Evolutionary conservation across 805 yeast genomes (phyloP).

Genomic region (Barnettozyma populi): DNA sequence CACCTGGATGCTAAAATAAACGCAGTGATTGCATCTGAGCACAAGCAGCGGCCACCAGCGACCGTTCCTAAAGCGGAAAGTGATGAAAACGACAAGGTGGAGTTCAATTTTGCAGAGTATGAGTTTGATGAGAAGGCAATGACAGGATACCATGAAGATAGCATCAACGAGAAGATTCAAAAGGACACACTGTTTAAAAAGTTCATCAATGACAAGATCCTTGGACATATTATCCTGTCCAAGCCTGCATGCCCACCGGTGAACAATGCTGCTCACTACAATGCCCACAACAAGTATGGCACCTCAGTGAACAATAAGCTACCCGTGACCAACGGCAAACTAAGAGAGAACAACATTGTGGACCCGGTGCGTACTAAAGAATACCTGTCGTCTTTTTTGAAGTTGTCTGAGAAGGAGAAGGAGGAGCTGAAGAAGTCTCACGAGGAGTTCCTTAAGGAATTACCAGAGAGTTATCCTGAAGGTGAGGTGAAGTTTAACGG

Average conservation of each 20-base stretch:
- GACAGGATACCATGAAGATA: background rate
- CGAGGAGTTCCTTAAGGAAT: constrained; percentile 21
- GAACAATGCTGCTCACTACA: constrained; percentile 23
- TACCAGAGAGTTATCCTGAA: constrained; percentile 39
- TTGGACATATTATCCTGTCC: constrained; percentile 11
- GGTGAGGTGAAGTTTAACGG: constrained; percentile 34
- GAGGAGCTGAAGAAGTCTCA: constrained; percentile 17
- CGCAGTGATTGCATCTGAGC: constrained; percentile 1
- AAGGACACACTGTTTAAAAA: constrained; percentile 11
- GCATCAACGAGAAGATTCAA: constrained; percentile 12
- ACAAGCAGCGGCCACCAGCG: background rate
- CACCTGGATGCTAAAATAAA: background rate
- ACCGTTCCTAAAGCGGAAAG: background rate
- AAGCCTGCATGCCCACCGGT: constrained; percentile 16
- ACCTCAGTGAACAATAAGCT: constrained; percentile 16
- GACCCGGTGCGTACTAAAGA: constrained; percentile 24
- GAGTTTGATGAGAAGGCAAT: constrained; percentile 1
- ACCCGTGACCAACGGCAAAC: constrained; percentile 23
- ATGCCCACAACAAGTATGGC: constrained; percentile 11
- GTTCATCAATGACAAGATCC: constrained; percentile 17
- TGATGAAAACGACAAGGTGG: background rate
- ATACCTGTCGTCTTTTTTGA: constrained; percentile 17
- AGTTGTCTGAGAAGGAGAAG: constrained; percentile 14
- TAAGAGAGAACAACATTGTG: constrained; percentile 19
- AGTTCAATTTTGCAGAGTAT: constrained; percentile 9